These are phyloP conservation scores for Phaeolepiota aurea DNA, from an alignment of 768 basidiomycete genomes.

Conservation along the genomic window DNA sequence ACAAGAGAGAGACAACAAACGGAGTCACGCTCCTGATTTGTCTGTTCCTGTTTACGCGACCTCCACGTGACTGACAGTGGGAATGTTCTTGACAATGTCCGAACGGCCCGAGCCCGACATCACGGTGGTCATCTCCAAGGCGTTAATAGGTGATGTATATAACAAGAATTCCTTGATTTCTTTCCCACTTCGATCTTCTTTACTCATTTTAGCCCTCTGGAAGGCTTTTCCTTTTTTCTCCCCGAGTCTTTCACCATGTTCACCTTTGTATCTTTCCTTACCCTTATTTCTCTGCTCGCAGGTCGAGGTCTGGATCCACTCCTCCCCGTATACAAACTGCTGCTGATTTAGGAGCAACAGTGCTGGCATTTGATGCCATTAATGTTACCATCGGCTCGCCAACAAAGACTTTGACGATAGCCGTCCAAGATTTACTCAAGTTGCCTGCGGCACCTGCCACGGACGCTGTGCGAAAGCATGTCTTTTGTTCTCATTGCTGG, in stretches of 20 bases:
- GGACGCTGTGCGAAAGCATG: not conserved
- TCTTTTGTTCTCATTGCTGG: not conserved
- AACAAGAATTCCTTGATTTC: not conserved
- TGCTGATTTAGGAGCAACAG: not conserved
- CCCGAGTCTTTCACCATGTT: not conserved
- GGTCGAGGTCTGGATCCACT: not conserved
- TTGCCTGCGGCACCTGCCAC: not conserved
- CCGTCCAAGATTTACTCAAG: not conserved
- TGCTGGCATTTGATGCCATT: not conserved
- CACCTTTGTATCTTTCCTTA: not conserved
- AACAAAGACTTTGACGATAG: not conserved
- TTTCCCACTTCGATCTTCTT: not conserved
- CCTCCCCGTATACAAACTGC: no score
- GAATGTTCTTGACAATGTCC: not conserved
- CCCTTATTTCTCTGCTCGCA: not conserved
- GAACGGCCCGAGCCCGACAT: not conserved
- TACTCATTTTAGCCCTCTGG: not conserved
- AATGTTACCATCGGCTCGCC: not conserved
- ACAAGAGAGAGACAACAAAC: slow-evolving; percentile 1
- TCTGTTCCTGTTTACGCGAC: not conserved
- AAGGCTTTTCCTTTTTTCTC: slow-evolving; percentile 3
- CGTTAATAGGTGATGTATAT: not conserved
- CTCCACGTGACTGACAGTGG: not conserved
- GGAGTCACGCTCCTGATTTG: not conserved
- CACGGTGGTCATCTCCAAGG: not conserved